Percentiles rank a stretch among this genome's conserved stretches.
phyloP scores from a whole-genome alignment of 805 yeast genomes.

The Ogataea salicorniae region DNA sequence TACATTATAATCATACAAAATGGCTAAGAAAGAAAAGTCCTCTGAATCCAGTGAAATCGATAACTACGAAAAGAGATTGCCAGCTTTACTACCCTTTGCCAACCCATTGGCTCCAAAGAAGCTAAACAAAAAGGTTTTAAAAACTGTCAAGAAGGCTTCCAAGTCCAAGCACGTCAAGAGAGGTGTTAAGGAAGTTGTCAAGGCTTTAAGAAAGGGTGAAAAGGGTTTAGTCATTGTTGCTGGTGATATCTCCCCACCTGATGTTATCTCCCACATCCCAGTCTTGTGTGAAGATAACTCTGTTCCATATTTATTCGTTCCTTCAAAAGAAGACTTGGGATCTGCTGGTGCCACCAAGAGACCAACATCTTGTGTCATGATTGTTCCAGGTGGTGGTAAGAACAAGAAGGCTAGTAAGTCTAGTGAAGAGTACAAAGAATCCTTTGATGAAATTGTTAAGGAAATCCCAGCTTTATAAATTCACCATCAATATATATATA shows the following conservation, averaged over 20 bases:
- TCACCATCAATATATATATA: no score
- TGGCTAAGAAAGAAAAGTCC: conserved; percentile 44
- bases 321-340: conserved; percentile 97
- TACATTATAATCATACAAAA: conserved; percentile 12
- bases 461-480: conserved; percentile 56
- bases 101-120: conserved; percentile 94
- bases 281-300: conserved; percentile 92
- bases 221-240: conserved; percentile 96
- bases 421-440: conserved; percentile 83
- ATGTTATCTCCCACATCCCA: conserved; percentile 95
- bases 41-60: conserved; percentile 41
- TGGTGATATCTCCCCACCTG: conserved; percentile 97
- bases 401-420: conserved; percentile 69
- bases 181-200: conserved; percentile 98
- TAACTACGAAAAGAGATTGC: conserved; percentile 87
- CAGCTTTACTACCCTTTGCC: conserved; percentile 90
- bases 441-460: conserved; percentile 89
- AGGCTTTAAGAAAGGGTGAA: conserved; percentile 96
- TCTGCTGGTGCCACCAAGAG: conserved; percentile 99
- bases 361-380: conserved; percentile 97
- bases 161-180: conserved; percentile 97
- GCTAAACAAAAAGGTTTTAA: conserved; percentile 88
- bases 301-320: conserved; percentile 90
- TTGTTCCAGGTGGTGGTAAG: conserved; percentile 92
- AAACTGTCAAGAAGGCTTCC: conserved; percentile 95